Conservation (phyloP, 2,329 filamentous ascomycete genomes). For the Cladosporium halotolerans region DNA sequence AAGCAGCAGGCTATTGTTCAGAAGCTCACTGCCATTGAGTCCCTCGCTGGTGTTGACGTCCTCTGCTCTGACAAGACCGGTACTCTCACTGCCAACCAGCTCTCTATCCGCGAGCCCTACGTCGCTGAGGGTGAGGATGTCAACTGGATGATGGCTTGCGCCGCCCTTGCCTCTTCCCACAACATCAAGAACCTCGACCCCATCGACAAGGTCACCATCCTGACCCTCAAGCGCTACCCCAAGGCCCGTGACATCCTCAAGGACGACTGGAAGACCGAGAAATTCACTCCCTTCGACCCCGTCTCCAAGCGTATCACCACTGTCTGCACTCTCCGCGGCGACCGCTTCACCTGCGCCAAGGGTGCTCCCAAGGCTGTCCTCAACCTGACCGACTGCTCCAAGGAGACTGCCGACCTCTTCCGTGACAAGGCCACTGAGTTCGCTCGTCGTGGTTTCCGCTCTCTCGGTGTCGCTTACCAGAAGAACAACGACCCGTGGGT, state of each 20-base stretch:
- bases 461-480: slow-evolving; percentile 71
- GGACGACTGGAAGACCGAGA: slow-evolving; percentile 69
- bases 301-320: slow-evolving; percentile 74
- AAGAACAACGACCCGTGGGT: slow-evolving; percentile 70
- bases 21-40: slow-evolving; percentile 74
- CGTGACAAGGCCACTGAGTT: slow-evolving; percentile 69
- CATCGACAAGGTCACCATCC: slow-evolving; percentile 72
- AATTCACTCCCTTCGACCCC: slow-evolving; percentile 72
- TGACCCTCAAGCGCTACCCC: slow-evolving; percentile 69
- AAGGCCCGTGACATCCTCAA: slow-evolving; percentile 70
- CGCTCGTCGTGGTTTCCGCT: slow-evolving; percentile 72
- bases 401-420: slow-evolving; percentile 60
- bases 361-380: slow-evolving; percentile 72
- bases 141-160: slow-evolving; percentile 80
- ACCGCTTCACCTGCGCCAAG: slow-evolving; percentile 68
- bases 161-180: slow-evolving; percentile 69
- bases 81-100: slow-evolving; percentile 68
- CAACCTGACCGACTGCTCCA: slow-evolving; percentile 60
- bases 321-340: slow-evolving; percentile 61
- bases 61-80: slow-evolving; percentile 79
- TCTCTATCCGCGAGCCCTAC: slow-evolving; percentile 70
- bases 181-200: slow-evolving; percentile 73
- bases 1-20: slow-evolving; percentile 74
- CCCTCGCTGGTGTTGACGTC: slow-evolving; percentile 68
- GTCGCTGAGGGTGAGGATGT: slow-evolving; percentile 70